Evolutionary conservation across 1,284 basidiomycete genomes (phyloP), one percentile per base, ranked within the genome.

Genomic region (Pseudozyma pruni): DNA sequence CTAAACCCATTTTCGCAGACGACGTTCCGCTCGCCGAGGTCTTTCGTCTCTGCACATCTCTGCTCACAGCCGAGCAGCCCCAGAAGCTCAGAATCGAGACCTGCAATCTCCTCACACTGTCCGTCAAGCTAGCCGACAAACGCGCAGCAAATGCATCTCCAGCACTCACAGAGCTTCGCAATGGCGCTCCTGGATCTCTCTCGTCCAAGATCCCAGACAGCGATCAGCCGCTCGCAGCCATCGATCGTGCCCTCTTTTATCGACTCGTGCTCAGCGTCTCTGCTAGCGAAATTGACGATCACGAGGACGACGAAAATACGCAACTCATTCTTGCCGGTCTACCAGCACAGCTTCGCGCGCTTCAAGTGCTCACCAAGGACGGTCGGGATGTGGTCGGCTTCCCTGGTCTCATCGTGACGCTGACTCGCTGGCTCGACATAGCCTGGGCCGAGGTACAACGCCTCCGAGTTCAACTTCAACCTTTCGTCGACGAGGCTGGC

Each of bases 351-450:
- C 57, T 81, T 25, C 23, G 50, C 10, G 80, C 79, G 6, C 53
- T 81, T 25, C 59, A 78, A 13, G 77, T 74, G 33, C 70, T 81
- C n/a, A 72, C 79, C 22, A 74, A 71, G 31, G 74, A 76, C 22
- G 80, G 80, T 6, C 52, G 75, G 42, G 79, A 81, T 33, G 66
- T 81, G 6, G 62, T 75, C 3, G 71, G 75, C 32, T 80, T 78
- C 39, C 72, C 71, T 17, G 68, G 63, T 13, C 62, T 81, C 14
- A 51, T 81, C 23, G 42, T 57, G 22, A 57, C 72, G 10, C 53
- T 81, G 8, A 69, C 71, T 10, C 49, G 63, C 25, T 79, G 76
- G 72, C 62, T 78, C 20, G 46, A 47, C 22, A 40, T 67, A 7
- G 63, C 63, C 23, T 81, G 80, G 79, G 46, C 33, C 16, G 72